Evolutionary conservation across 306 rosid species (phyloP).

Genomic region (Macrotyloma uniflorum): DNA sequence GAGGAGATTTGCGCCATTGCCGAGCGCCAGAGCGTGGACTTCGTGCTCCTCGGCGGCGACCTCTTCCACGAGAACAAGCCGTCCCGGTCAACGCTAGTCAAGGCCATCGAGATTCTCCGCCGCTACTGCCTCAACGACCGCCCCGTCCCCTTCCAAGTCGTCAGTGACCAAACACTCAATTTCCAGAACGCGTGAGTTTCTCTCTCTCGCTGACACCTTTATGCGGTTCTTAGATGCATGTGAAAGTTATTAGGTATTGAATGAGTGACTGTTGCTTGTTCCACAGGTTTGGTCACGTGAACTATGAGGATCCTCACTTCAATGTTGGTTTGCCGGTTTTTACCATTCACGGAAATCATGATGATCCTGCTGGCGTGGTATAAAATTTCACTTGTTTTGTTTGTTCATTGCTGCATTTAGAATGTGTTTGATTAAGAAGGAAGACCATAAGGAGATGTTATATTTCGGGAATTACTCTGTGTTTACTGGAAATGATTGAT

Average conservation of each 20-base stretch:
- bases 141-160: conserved; percentile 92
- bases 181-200: conserved; percentile 67
- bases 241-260: not conserved
- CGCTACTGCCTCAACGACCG: conserved; percentile 83
- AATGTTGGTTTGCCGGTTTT: conserved; percentile 97
- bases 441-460: not conserved
- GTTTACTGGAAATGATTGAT: conserved; percentile 27
- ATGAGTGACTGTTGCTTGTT: not conserved
- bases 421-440: conserved; percentile 18
- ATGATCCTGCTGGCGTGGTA: conserved; percentile 99
- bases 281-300: conserved; percentile 92
- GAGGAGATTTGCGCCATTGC: conserved; percentile 95
- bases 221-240: not conserved
- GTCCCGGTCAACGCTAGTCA: conserved; percentile 82
- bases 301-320: conserved; percentile 96
- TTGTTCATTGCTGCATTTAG: not conserved
- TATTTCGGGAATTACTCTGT: not conserved
- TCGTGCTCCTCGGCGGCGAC: conserved; percentile 89
- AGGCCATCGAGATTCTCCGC: conserved; percentile 89
- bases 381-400: conserved; percentile 29
- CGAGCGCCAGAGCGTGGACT: conserved; percentile 57
- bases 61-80: conserved; percentile 99
- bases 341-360: conserved; percentile 98
- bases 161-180: conserved; percentile 93
- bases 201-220: not conserved